These are phyloP conservation scores for Clonostachys solani DNA, from an alignment of 2,329 filamentous ascomycete species.

Conservation along the genomic window DNA sequence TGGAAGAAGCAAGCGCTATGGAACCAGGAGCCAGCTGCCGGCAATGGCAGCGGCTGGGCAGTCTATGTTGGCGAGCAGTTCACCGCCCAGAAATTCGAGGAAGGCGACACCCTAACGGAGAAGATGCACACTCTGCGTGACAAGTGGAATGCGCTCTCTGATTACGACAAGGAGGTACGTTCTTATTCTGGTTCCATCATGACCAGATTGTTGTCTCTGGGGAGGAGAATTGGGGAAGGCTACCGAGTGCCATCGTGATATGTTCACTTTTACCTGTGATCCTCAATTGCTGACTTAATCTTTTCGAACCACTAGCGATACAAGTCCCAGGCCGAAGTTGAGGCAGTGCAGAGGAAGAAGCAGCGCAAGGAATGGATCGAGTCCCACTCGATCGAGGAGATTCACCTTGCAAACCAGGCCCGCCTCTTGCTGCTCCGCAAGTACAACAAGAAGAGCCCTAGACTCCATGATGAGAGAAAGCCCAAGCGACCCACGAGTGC, in stretches of 20 bases:
- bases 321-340: constrained; percentile 29
- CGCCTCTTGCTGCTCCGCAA: constrained; percentile 35
- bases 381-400: constrained; percentile 28
- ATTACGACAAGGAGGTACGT: constrained; percentile 38
- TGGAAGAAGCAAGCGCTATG: constrained; percentile 36
- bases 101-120: constrained; percentile 3
- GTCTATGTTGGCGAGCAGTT: constrained; percentile 30
- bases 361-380: constrained; percentile 44
- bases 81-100: background rate
- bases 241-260: background rate
- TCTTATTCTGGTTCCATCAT: background rate
- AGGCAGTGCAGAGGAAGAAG: constrained; percentile 32
- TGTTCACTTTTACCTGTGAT: constrained; percentile 16
- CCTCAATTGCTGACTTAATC: background rate
- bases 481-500: constrained; percentile 30
- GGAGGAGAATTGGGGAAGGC: background rate
- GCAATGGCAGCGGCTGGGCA: constrained; percentile 26
- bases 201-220: background rate
- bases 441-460: constrained; percentile 11
- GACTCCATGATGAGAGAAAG: constrained; percentile 40
- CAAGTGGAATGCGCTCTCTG: constrained; percentile 32
- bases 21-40: constrained; percentile 23
- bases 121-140: constrained; percentile 18
- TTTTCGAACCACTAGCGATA: constrained; percentile 4
- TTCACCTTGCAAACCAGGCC: constrained; percentile 41